Evolutionary conservation across 179 eudicot species (phyloP).

Genomic region (Vitellaria paradoxa): DNA sequence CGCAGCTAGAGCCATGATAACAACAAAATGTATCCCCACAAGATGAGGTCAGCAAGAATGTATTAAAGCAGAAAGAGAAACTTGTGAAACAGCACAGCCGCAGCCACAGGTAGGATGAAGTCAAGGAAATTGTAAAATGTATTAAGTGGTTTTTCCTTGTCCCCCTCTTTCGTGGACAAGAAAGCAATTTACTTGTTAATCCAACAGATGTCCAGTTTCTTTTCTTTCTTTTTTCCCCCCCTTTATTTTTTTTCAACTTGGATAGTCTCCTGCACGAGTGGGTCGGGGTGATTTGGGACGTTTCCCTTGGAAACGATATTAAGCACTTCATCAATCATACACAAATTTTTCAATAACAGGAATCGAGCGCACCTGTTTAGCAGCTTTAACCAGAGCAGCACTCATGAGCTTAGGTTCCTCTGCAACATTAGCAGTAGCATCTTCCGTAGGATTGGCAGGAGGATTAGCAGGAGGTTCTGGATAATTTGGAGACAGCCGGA

Average conservation of each 20-base stretch:
- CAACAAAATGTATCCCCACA: neutral
- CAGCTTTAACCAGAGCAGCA: constrained; percentile 80
- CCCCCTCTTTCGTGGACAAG: neutral
- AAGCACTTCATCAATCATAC: neutral
- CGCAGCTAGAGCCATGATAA: neutral
- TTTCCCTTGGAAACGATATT: neutral
- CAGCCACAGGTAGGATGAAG: neutral
- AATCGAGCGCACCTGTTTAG: constrained; percentile 58
- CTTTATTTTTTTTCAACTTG: too few species aligned
- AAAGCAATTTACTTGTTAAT: neutral
- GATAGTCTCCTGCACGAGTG: too few species aligned
- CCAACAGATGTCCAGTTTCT: too few species aligned
- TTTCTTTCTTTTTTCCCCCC: too few species aligned
- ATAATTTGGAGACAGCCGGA: constrained; percentile 83
- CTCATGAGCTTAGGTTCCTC: constrained; percentile 78
- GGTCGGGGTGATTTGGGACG: too few species aligned
- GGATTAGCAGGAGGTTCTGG: constrained; percentile 67
- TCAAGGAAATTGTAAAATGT: too few species aligned
- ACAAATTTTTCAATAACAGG: neutral
- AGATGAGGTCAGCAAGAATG: too few species aligned
- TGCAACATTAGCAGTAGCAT: constrained; percentile 41
- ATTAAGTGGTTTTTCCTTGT: neutral
- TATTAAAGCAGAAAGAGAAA: too few species aligned
- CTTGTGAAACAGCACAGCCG: too few species aligned
- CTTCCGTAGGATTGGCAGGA: constrained; percentile 9